These are phyloP conservation scores for Tuctoria greenei DNA, from an alignment of 176 grass and related monocot species.

Conservation along the genomic window DNA sequence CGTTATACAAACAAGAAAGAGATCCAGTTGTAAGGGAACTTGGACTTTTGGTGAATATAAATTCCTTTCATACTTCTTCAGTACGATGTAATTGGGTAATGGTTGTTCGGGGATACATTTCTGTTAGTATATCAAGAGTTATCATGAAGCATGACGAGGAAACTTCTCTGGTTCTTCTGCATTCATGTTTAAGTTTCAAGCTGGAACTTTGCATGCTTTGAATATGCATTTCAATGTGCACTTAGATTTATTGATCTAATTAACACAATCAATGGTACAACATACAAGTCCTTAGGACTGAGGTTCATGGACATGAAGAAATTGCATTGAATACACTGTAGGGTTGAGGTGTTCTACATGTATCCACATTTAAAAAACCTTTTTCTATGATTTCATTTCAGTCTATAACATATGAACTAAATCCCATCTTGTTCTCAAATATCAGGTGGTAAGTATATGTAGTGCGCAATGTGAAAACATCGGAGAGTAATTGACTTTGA, in stretches of 20 bases:
- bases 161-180: slow-evolving; percentile 6
- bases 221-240: background rate
- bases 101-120: background rate
- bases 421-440: background rate
- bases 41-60: background rate
- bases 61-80: background rate
- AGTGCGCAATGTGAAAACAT: too few species aligned
- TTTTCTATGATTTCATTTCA: background rate
- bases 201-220: background rate
- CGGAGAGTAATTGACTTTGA: background rate
- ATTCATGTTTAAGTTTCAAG: slow-evolving; percentile 14
- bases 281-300: background rate
- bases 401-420: background rate
- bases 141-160: background rate
- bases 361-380: background rate
- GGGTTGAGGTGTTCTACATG: background rate
- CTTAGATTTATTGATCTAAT: background rate
- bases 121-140: background rate
- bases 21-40: background rate
- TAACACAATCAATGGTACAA: slow-evolving; percentile 8
- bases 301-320: background rate
- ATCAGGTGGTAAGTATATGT: background rate
- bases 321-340: slow-evolving; percentile 2
- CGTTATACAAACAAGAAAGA: background rate
- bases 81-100: background rate